phyloP scores from a whole-genome alignment of 2,329 filamentous ascomycete species.

The Fusarium humuli region DNA sequence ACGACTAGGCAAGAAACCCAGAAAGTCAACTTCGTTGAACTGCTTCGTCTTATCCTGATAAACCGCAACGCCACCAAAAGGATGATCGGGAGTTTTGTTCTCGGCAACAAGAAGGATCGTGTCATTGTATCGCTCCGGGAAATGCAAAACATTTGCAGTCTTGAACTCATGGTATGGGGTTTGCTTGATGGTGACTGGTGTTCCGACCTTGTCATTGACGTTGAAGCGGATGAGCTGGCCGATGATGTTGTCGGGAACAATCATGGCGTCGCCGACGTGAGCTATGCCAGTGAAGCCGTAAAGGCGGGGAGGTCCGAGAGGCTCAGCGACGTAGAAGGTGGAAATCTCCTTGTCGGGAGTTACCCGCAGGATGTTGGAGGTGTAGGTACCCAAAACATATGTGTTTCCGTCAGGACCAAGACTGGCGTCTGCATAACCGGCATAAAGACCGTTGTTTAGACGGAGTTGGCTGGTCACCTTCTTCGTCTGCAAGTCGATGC shows the following conservation, averaged over 20 bases:
- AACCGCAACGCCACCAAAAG: background rate
- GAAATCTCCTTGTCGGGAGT: background rate
- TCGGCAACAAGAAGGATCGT: background rate
- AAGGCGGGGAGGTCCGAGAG: background rate
- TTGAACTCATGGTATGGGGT: background rate
- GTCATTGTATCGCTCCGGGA: background rate
- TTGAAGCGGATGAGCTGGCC: background rate
- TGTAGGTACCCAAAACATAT: background rate
- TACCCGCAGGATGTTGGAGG: background rate
- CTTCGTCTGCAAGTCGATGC: background rate
- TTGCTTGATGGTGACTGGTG: background rate
- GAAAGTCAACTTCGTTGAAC: background rate
- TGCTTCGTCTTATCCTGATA: background rate
- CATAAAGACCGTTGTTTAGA: background rate
- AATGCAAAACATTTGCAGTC: background rate
- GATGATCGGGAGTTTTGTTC: background rate
- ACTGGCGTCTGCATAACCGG: background rate
- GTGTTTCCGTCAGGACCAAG: background rate
- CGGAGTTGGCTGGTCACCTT: background rate
- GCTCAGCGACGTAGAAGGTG: background rate
- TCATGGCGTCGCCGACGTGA: background rate
- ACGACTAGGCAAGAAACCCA: background rate
- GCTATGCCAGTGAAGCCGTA: background rate
- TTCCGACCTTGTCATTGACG: background rate
- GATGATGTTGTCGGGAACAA: background rate